These are phyloP conservation scores for Lipomyces yamanashiensis DNA, from an alignment of 805 yeast species.

Conservation along the genomic window DNA sequence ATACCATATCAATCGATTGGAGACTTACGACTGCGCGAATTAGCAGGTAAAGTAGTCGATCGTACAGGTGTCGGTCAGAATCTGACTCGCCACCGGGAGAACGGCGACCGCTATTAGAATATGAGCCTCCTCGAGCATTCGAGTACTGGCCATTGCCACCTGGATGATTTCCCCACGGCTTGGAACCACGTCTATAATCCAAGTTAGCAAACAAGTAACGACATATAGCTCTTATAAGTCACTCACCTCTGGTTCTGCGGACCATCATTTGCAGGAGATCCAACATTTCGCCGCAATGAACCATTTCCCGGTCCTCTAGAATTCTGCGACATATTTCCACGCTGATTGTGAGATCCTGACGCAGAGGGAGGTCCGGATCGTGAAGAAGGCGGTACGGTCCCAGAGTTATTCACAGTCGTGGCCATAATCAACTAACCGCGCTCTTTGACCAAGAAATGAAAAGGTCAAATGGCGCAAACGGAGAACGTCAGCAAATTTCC, in stretches of 20 bases:
- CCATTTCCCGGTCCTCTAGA: slow-evolving; percentile 16
- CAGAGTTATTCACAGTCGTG: slow-evolving; percentile 10
- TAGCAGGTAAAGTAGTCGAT: slow-evolving; percentile 60
- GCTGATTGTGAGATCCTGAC: slow-evolving; percentile 9
- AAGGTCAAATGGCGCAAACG: slow-evolving; percentile 1
- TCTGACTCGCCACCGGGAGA: slow-evolving; percentile 39
- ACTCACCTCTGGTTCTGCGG: slow-evolving; percentile 22
- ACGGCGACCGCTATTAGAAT: slow-evolving; percentile 14
- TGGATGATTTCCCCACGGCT: slow-evolving; percentile 14
- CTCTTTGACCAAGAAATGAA: not conserved
- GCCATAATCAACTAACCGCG: slow-evolving; percentile 9
- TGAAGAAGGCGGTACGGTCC: not conserved
- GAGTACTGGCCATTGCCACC: slow-evolving; percentile 12
- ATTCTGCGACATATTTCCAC: slow-evolving; percentile 7
- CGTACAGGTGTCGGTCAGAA: slow-evolving; percentile 51
- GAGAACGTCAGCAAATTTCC: too few relatives aligned
- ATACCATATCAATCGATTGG: not conserved
- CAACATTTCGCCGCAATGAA: slow-evolving; percentile 19
- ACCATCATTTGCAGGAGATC: slow-evolving; percentile 29
- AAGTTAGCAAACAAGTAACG: too few relatives aligned
- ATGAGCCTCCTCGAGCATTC: slow-evolving; percentile 3
- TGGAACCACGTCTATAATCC: slow-evolving; percentile 17
- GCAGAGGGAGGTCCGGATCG: slow-evolving; percentile 10
- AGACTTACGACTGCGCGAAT: slow-evolving; percentile 56
- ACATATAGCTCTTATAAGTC: not conserved